Percentiles rank a stretch among this genome's conserved stretches.
Evolutionary conservation across 768 basidiomycete genomes (phyloP).

Genomic region (Tylopilus sp.): DNA sequence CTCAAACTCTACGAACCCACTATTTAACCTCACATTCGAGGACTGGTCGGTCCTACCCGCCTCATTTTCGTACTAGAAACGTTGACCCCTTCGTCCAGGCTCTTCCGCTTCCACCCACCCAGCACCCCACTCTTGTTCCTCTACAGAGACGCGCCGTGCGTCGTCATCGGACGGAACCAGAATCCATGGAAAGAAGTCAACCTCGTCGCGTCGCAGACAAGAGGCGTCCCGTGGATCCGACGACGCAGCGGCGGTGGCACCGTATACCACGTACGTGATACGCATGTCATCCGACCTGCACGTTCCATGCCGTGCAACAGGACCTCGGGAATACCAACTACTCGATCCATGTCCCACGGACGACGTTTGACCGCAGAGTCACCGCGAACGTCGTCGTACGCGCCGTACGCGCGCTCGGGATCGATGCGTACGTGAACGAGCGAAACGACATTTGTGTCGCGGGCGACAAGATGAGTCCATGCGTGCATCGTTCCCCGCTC

Average conservation of each 20-base stretch:
- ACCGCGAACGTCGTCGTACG: slow-evolving; percentile 76
- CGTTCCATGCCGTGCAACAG: slow-evolving; percentile 38
- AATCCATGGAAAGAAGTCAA: slow-evolving; percentile 99
- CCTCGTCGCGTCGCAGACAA: slow-evolving; percentile 48
- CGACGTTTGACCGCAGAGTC: slow-evolving; percentile 70
- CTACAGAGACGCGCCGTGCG: slow-evolving; percentile 85
- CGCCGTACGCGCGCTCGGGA: slow-evolving; percentile 72
- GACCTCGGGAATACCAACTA: slow-evolving; percentile 98
- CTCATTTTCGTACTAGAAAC: slow-evolving; percentile 26
- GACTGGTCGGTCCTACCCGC: slow-evolving; percentile 62
- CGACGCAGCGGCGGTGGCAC: slow-evolving; percentile 92
- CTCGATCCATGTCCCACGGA: slow-evolving; percentile 85
- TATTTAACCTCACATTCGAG: slow-evolving; percentile 87
- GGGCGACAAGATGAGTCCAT: slow-evolving; percentile 76
- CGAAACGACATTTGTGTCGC: slow-evolving; percentile 90
- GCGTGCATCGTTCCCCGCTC: neutral
- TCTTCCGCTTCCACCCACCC: slow-evolving; percentile 74
- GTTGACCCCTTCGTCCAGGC: slow-evolving; percentile 40
- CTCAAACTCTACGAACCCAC: slow-evolving; percentile 76
- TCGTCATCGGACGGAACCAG: slow-evolving; percentile 94
- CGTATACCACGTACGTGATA: slow-evolving; percentile 81
- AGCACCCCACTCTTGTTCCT: slow-evolving; percentile 74
- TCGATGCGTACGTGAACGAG: slow-evolving; percentile 80
- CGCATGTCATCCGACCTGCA: neutral
- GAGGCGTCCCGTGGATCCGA: slow-evolving; percentile 72